Conservation (phyloP, 2,329 filamentous ascomycete species). For the Arthrobotrys musiformis region DNA sequence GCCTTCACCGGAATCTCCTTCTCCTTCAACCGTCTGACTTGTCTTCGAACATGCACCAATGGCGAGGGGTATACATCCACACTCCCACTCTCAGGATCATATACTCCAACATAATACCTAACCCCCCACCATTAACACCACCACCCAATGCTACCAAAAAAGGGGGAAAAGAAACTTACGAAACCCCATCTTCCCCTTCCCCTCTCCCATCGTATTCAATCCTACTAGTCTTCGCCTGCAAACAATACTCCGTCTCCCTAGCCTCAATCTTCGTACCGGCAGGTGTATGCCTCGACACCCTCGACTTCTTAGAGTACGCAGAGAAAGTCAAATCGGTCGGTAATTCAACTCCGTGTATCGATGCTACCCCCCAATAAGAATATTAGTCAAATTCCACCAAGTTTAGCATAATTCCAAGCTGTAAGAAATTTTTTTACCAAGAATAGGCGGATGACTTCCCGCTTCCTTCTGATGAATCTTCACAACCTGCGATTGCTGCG, state of each 20-base stretch:
- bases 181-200: conserved; percentile 62
- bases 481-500: conserved; percentile 17
- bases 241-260: conserved; percentile 60
- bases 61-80: conserved; percentile 73
- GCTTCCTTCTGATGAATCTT: conserved; percentile 21
- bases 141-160: conserved; percentile 21
- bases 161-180: conserved; percentile 69
- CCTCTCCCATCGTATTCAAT: conserved; percentile 64
- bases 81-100: conserved; percentile 71
- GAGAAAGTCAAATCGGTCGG: conserved; percentile 33
- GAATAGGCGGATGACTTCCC: conserved; percentile 41
- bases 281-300: conserved; percentile 20
- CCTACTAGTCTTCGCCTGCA: conserved; percentile 65
- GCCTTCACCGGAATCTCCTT: conserved; percentile 61
- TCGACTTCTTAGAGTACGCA: conserved; percentile 35
- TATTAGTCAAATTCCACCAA: no score
- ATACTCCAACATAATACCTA: conserved; percentile 74
- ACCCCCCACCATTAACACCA: conserved; percentile 58
- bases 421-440: no score
- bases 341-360: conserved; percentile 45
- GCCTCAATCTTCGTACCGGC: not conserved
- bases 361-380: conserved; percentile 6
- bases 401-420: not conserved
- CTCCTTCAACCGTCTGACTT: conserved; percentile 65
- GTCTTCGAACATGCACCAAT: conserved; percentile 71